phyloP scores from a whole-genome alignment of 805 yeast species.

The Ogataea nitratoaversa region DNA sequence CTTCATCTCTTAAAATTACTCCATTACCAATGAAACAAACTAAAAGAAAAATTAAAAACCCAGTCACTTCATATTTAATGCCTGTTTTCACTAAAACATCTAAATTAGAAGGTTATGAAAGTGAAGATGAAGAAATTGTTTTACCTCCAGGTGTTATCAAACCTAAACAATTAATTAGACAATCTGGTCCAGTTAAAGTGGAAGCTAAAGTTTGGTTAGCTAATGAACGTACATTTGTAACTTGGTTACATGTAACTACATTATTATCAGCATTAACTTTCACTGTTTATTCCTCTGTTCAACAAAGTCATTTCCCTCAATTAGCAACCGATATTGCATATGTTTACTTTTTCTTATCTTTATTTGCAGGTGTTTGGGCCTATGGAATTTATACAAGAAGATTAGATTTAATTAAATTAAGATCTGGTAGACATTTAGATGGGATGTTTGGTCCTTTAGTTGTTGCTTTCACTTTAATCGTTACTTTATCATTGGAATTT shows the following conservation, averaged over 20 bases:
- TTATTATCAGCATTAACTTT: slow-evolving; percentile 82
- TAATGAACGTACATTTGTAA: slow-evolving; percentile 92
- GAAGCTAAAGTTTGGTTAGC: slow-evolving; percentile 99
- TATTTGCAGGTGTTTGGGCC: slow-evolving; percentile 88
- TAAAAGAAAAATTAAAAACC: slow-evolving; percentile 12
- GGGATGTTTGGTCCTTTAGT: slow-evolving; percentile 86
- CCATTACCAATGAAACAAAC: slow-evolving; percentile 5
- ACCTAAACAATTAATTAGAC: slow-evolving; percentile 75
- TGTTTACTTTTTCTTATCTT: slow-evolving; percentile 71
- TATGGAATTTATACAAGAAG: slow-evolving; percentile 71
- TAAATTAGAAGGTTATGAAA: slow-evolving; percentile 44
- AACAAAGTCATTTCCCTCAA: slow-evolving; percentile 56
- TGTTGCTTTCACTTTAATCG: slow-evolving; percentile 62
- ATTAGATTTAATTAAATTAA: slow-evolving; percentile 64
- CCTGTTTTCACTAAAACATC: slow-evolving; percentile 30
- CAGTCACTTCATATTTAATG: slow-evolving; percentile 21
- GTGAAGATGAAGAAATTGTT: slow-evolving; percentile 82
- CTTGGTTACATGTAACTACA: slow-evolving; percentile 90
- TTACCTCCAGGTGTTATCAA: slow-evolving; percentile 87
- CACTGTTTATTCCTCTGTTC: slow-evolving; percentile 72
- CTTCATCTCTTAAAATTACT: slow-evolving; percentile 4
- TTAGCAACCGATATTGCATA: slow-evolving; percentile 73
- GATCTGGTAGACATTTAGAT: slow-evolving; percentile 86
- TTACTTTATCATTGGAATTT: slow-evolving; percentile 70
- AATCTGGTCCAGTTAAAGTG: slow-evolving; percentile 87